Base-by-base conservation (phyloP, 139 green algal species). In the Prasinococcaceae sp. region DNA sequence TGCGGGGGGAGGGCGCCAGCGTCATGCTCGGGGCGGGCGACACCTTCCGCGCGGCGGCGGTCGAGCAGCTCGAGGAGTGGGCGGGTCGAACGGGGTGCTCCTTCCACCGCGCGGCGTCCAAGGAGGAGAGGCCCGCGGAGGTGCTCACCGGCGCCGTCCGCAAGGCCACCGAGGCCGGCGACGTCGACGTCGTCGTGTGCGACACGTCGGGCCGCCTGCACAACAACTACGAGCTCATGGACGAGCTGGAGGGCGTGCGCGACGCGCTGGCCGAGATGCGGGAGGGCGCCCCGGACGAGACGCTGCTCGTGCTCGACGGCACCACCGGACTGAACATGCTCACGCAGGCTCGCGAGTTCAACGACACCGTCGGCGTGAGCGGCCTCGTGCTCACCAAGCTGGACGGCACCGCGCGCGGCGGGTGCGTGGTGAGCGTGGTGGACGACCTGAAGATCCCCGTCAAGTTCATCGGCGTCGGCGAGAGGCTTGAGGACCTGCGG, bases 281-380 rank as follows among this genome's bases (percentile, higher is more conserved):
- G n/a, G n/a, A n/a, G n/a, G 12, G 8, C 44, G 44, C 44, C 6
- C 69, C 72, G 3, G 70, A 89, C 55, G 88, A 96, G 72, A 75
- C 79, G 12, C 68, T 98, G 55, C 76, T 98, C 4, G 90, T 98
- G 3, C 70, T 98, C 53, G 90, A 98, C 55, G 90, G 90, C 28
- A 98, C 90, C 2, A 98, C 90, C 26, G 88, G 88, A 3, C 73
- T 97, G 8, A 97, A 97, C 75, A 97, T 97, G 88, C 61, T 95
- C 5, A 87, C 83, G 46, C 79, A 86, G 56, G 86, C 86, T 12
- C 63, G 68, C 27, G 86, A 95, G 60, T 97, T 97, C 70, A 82
- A 89, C 50, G 70, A 93, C 26, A 58, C 58, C 1, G 80, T 95
- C 2, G 61, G 63, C 9, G 53, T 96, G 3, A 90, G 76, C 9